Conservation (phyloP, 1,284 basidiomycete species). For the Ceratobasidium sp. region DNA sequence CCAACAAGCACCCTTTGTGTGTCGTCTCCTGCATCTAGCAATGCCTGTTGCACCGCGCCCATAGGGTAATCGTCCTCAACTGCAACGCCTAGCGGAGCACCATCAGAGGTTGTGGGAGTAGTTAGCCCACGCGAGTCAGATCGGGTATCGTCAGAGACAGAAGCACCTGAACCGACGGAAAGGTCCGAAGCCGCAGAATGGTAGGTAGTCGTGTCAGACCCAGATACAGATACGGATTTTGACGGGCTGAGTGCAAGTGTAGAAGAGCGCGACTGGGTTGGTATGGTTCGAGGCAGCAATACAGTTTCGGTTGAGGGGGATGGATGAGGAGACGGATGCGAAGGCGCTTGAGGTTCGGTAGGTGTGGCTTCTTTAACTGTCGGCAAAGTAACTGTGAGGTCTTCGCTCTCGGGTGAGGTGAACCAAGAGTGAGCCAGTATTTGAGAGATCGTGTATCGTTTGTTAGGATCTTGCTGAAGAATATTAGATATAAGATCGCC, state of each 20-base stretch:
- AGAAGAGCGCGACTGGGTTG: constrained; percentile 54
- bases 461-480: constrained; percentile 82
- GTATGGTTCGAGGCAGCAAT: constrained; percentile 52
- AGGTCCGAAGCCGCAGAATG: constrained; percentile 69
- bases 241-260: constrained; percentile 50
- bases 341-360: constrained; percentile 50
- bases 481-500: constrained; percentile 84
- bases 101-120: constrained; percentile 70
- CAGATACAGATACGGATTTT: constrained; percentile 59
- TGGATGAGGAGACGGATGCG: constrained; percentile 53
- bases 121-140: constrained; percentile 58
- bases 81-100: constrained; percentile 52
- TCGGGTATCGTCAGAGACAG: constrained; percentile 43
- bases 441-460: constrained; percentile 84
- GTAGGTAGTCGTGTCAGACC: constrained; percentile 62
- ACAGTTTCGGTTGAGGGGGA: constrained; percentile 54
- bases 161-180: constrained; percentile 51
- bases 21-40: constrained; percentile 1
- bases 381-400: constrained; percentile 54
- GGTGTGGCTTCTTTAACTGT: constrained; percentile 49
- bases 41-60: neutral
- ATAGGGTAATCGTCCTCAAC: constrained; percentile 33
- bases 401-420: constrained; percentile 62
- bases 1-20: constrained; percentile 8
- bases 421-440: constrained; percentile 96